Base-by-base conservation (phyloP, 495 filamentous ascomycete genomes). In the Daldinia bambusicola region DNA sequence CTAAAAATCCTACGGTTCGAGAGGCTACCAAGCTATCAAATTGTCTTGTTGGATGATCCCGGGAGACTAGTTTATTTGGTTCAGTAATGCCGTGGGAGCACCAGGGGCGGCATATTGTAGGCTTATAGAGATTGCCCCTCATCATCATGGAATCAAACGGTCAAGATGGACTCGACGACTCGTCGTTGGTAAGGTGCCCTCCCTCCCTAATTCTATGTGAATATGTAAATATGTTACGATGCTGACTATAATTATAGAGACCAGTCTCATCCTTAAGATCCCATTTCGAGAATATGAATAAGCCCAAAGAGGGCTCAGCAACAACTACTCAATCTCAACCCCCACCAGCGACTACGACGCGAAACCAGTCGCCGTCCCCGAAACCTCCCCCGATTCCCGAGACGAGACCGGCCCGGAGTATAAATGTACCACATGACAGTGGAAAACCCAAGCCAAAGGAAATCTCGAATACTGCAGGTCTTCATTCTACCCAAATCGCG, bases 261-360 rank as follows among this genome's bases (percentile, higher is more conserved):
- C 92, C 95, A 0, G 95, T 99, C 30, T 99, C 95, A 45, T 97
- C 95, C 51, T 84, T 98, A 36, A 87, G 93, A 53, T 95, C 94
- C 45, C 91, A 95, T 76, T 99, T 99, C 75, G 95, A 99, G 84
- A 91, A 91, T 63, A 89, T 97, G 77, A 86, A 90, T 40, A 87
- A 87, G 70, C 75, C 82, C 58, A 87, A 81, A 74, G 79, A 83
- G 61, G 64, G 76, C 16, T 60, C 76, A 51, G 31, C 72, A 61
- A 20, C 72, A 60, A 16, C 71, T 14, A 48, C 56, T 8, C 41
- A 61, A 18, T 53, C 48, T 36, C 36, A 55, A 34, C 13, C 77
- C 43, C 66, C 79, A 69, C 70, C 72, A 69, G 41, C 83, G 62
- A 43, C 72, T 70, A 43, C 83, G 62, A 43, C 83, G 63, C 76